Evolutionary conservation across 2,329 filamentous ascomycete species (phyloP).

Genomic region (Trichoderma brevicompactum): DNA sequence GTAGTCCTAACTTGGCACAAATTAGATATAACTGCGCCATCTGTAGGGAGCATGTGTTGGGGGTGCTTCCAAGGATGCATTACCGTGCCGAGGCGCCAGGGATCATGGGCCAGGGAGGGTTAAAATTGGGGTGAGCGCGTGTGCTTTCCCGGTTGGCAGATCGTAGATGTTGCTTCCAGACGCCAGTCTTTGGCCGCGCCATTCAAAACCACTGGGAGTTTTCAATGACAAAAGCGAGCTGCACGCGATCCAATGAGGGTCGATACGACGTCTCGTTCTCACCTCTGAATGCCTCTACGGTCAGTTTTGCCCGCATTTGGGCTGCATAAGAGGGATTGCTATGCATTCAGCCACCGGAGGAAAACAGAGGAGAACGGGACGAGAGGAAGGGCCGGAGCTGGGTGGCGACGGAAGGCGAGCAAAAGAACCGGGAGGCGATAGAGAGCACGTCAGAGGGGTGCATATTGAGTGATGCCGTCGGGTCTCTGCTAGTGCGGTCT

Average conservation of each 20-base stretch:
- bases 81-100: neutral
- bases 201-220: neutral
- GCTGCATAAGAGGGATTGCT: too few species aligned
- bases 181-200: neutral
- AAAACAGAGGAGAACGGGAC: neutral
- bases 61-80: neutral
- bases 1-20: neutral
- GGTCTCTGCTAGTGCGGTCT: too few species aligned
- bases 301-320: neutral
- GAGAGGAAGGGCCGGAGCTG: neutral
- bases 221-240: neutral
- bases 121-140: neutral
- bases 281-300: neutral
- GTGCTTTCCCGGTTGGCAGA: conserved; percentile 18
- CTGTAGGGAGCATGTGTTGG: neutral
- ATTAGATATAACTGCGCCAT: neutral
- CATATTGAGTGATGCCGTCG: too few species aligned
- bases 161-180: conserved; percentile 12
- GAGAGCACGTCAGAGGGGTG: neutral
- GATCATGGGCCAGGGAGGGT: neutral
- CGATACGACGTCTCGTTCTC: neutral
- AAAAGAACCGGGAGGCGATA: neutral
- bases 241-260: neutral
- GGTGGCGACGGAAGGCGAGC: neutral
- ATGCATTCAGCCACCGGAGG: neutral